Evolutionary conservation across 139 green algal species (phyloP).

Genomic region (Gonium pectorale): DNA sequence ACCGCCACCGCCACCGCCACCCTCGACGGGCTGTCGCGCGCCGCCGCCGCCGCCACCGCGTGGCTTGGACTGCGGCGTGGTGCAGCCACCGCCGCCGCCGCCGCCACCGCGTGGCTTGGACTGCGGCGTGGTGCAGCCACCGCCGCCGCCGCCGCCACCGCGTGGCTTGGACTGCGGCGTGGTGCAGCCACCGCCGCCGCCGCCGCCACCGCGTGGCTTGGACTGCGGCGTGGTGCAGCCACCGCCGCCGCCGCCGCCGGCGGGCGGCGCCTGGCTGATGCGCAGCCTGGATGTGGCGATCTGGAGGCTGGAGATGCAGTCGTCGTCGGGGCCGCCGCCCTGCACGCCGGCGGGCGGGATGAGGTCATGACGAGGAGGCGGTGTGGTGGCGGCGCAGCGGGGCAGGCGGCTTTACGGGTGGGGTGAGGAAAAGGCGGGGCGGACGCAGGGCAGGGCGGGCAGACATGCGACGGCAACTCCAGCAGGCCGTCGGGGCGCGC

Average conservation of each 20-base stretch:
- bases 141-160: not conserved
- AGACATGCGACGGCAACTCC: no score
- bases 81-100: not conserved
- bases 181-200: not conserved
- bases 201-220: not conserved
- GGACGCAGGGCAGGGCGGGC: no score
- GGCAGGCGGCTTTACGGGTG: no score
- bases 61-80: not conserved
- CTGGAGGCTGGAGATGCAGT: constrained; percentile 21
- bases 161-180: not conserved
- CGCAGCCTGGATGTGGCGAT: constrained; percentile 32
- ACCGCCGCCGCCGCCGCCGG: not conserved
- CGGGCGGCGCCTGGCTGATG: not conserved
- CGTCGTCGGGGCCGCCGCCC: no score
- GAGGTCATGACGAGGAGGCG: no score
- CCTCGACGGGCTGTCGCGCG: not conserved
- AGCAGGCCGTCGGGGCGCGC: no score
- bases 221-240: not conserved
- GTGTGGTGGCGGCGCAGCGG: no score
- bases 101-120: not conserved
- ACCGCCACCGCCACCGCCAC: not conserved
- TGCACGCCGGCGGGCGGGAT: no score
- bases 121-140: not conserved
- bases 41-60: not conserved
- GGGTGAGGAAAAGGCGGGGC: no score